Evolutionary conservation across 805 yeast genomes (phyloP).

Genomic region (Yarrowia porcina): DNA sequence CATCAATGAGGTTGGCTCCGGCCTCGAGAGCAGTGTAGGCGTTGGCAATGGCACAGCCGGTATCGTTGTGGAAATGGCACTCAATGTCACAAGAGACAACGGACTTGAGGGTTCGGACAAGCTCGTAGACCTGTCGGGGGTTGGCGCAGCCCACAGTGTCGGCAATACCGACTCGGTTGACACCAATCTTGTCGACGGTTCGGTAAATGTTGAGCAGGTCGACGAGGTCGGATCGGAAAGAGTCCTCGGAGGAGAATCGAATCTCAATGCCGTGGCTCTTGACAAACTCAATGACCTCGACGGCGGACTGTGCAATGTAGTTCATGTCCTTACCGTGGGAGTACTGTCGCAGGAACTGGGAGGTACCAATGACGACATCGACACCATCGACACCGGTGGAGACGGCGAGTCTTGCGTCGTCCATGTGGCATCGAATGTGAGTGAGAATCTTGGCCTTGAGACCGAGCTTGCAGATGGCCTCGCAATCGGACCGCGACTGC

Average conservation of each 20-base stretch:
- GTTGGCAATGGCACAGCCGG: conserved; percentile 98
- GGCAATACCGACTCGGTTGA: conserved; percentile 97
- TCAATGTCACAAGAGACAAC: conserved; percentile 97
- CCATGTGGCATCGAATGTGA: conserved; percentile 98
- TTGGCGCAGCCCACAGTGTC: conserved; percentile 99
- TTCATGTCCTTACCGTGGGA: conserved; percentile 99
- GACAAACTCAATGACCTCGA: conserved; percentile 96
- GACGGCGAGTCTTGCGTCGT: conserved; percentile 95
- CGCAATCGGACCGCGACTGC: conserved; percentile 89
- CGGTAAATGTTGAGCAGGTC: conserved; percentile 92
- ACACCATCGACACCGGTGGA: conserved; percentile 99
- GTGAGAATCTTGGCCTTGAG: conserved; percentile 93
- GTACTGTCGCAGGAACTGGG: conserved; percentile 88
- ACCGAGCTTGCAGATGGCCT: conserved; percentile 96
- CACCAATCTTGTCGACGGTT: conserved; percentile 96
- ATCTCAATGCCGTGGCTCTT: conserved; percentile 95
- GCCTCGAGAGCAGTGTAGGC: conserved; percentile 98
- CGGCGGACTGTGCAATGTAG: conserved; percentile 91
- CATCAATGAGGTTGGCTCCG: conserved; percentile 93
- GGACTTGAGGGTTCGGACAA: conserved; percentile 86
- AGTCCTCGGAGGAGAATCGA: conserved; percentile 94
- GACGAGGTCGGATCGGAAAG: conserved; percentile 94
- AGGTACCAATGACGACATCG: conserved; percentile 96
- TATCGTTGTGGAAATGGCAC: conserved; percentile 98
- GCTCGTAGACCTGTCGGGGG: conserved; percentile 97